Evolutionary conservation across 2,329 filamentous ascomycete species (phyloP).

Genomic region (Tolypocladium guangdongense): DNA sequence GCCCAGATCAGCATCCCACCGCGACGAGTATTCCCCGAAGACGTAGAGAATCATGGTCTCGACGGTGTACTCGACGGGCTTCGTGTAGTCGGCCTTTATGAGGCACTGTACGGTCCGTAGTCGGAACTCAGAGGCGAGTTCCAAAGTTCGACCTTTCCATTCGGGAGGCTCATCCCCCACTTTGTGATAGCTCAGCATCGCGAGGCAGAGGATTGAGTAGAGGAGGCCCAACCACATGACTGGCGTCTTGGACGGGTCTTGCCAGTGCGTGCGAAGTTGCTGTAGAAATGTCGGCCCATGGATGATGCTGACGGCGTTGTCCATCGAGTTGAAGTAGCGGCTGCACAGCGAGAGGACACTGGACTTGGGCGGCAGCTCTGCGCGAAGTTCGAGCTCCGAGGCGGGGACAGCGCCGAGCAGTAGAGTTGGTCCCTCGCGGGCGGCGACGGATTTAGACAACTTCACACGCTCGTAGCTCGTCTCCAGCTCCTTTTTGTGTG

Average conservation of each 20-base stretch:
- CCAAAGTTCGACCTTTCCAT: conserved; percentile 55
- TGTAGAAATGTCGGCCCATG: conserved; percentile 79
- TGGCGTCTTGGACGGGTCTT: conserved; percentile 59
- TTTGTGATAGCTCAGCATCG: conserved; percentile 69
- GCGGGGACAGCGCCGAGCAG: conserved; percentile 65
- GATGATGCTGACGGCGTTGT: conserved; percentile 60
- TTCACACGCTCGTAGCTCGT: conserved; percentile 68
- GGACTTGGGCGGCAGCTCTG: conserved; percentile 68
- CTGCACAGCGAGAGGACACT: conserved; percentile 77
- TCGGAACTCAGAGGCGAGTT: conserved; percentile 54
- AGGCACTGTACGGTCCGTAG: conserved; percentile 68
- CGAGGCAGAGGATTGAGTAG: conserved; percentile 66
- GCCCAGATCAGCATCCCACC: conserved; percentile 62
- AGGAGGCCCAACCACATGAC: conserved; percentile 71
- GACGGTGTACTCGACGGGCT: conserved; percentile 62
- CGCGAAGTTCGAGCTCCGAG: conserved; percentile 65
- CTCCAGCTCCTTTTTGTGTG: conserved; percentile 82
- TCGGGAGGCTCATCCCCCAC: conserved; percentile 71
- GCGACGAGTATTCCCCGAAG: conserved; percentile 62
- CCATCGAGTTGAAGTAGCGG: conserved; percentile 80
- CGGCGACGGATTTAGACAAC: conserved; percentile 50
- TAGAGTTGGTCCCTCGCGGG: conserved; percentile 60
- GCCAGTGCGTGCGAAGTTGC: conserved; percentile 55
- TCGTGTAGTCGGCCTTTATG: conserved; percentile 65
- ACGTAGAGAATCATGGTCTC: conserved; percentile 69